phyloP scores from a whole-genome alignment of 169 alveolate genomes.

The Plasmodium chabaudi region DNA sequence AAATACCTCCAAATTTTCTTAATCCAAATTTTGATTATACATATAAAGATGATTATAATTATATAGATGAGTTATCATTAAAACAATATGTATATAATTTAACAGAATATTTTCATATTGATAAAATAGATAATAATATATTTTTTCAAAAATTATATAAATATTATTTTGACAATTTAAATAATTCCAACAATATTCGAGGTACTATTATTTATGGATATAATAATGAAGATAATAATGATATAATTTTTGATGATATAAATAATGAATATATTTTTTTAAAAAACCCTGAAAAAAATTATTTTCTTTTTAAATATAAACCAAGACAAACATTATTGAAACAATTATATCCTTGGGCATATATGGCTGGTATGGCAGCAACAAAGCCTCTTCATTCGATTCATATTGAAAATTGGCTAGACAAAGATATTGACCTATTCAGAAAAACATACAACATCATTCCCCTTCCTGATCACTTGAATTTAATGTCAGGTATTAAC shows the following conservation, averaged over 20 bases:
- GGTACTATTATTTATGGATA: conserved; percentile 73
- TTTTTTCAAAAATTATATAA: conserved; percentile 46
- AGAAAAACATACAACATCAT: conserved; percentile 51
- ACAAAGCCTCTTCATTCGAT: conserved; percentile 74
- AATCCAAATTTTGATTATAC: conserved; percentile 57
- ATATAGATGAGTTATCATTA: conserved; percentile 58
- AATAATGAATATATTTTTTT: conserved; percentile 66
- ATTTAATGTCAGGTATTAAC: conserved; percentile 71
- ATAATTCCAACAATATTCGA: conserved; percentile 52
- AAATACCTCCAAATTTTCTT: conserved; percentile 55
- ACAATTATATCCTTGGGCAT: conserved; percentile 75
- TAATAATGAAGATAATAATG: conserved; percentile 52
- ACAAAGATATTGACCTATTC: conserved; percentile 68
- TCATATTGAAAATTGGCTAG: conserved; percentile 72
- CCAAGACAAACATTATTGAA: conserved; percentile 51
- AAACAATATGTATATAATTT: conserved; percentile 65
- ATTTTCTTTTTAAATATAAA: conserved; percentile 70
- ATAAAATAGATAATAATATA: conserved; percentile 8
- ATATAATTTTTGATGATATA: conserved; percentile 39
- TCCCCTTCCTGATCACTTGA: conserved; percentile 65
- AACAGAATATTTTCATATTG: conserved; percentile 76
- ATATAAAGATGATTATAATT: conserved; percentile 39
- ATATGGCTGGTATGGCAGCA: conserved; percentile 48
- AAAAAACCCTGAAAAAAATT: conserved; percentile 44
- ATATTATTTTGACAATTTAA: conserved; percentile 49